Evolutionary conservation across 1,139 yeast genomes (phyloP), one percentile per base, ranked within the genome.

Genomic region (Lodderomyces margitis): DNA sequence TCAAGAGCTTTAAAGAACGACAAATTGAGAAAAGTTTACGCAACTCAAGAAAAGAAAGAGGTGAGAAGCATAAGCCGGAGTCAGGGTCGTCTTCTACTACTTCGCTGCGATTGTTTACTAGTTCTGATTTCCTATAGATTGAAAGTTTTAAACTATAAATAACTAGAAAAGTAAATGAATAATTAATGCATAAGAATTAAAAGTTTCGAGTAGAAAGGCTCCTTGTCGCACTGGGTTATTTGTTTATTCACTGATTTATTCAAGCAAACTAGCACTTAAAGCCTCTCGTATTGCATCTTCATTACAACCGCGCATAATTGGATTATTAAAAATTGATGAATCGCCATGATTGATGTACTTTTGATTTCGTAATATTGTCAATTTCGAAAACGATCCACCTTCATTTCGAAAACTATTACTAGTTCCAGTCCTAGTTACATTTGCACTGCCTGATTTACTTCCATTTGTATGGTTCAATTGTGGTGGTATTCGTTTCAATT

Each of bases 321-420:
- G 73, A 36, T 62, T 66, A 32, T 61, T 66, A 47, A 72, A 63
- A 6, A 60, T 55, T 1, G 75, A 66, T 3, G 66, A 62, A 33
- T 62, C 61, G 0, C 79, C 78, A 52, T 75, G 79, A 25, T 63
- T 58, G 10, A 74, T 56, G 6, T 65, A 60, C 40, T 59, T 64
- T 4, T 75, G 68, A 15, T 74, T 70, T 46, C 75, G 72, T 3
- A 74, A 73, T n/a, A 78, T 66, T 2, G 66, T 66, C 40, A 79
- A 51, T 8, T 69, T 65, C 4, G 81, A 72, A 45, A 68, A 73
- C 4, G 71, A 56, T 0, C 76, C 75, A 55, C 0, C 76, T 75
- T 44, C 42, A 41, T 52, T 45, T 58, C 41, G 36, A 6, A 28
- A 28, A 28, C 17, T 28, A 6, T 15, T 15, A 15, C 19, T 15